Evolutionary conservation across 176 grass and related monocot genomes (phyloP), one percentile per base, ranked within the genome.

Genomic region (Saccharum spontaneum): DNA sequence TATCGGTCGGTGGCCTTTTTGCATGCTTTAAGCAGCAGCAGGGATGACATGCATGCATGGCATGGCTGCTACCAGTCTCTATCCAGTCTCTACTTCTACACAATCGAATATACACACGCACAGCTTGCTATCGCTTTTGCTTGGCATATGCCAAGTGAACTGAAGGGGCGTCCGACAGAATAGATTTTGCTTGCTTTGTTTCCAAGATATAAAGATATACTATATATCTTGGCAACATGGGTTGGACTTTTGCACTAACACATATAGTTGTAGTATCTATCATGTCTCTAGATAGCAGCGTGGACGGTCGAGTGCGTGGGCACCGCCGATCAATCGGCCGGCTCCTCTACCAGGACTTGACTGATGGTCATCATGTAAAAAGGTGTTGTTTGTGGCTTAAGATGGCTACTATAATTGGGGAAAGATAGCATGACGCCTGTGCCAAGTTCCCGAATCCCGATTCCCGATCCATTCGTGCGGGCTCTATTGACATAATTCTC

Each of bases 11-110:
- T 78, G 15, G 31, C 54, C 33, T 45, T 82, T 72, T 30, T 59
- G 78, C 52, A 85, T 90, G 87, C 87, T 76, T 89, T 6, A 89
- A 85, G 87, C 82, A 83, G 81, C 69, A 61, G 87, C 82, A 83
- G 75, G 77, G 48, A 64, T 28, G 76, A 64, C 37, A 69, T 24
- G 24, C n/a, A 63, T 60, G 26, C 72, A n/a, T 40, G 43, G 55
- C 72, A 49, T 34, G 3, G 60, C 59, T 65, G 57, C 18, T 57
- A 6, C 6, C 20, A 23, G 8, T 26, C 77, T 38, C 28, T 65
- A 20, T 73, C 41, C 20, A 16, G 75, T 18, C 18, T 38, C 46
- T 60, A 1, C 8, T 74, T 49, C 6, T 10, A 4, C 14, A 22
- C 8, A 20, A 6, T 52, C 55, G 23, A 8, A 73, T 49, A 3